Percentiles rank a stretch among this genome's conserved stretches.
phyloP scores from a whole-genome alignment of 192 early-diverging fungal species.

The Linderina pennispora region DNA sequence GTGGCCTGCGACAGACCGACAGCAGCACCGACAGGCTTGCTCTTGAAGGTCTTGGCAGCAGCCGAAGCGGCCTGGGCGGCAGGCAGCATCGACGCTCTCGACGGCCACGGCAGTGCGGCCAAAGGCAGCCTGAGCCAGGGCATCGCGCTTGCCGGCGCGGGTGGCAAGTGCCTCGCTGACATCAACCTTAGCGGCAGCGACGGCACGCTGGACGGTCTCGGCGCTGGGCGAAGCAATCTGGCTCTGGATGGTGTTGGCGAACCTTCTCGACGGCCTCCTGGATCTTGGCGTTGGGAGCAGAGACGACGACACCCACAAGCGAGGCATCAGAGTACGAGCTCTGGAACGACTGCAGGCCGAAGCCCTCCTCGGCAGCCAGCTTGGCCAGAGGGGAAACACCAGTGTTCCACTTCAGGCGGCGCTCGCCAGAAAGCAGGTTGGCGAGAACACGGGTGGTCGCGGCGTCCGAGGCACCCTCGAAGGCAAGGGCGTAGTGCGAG shows the following conservation, averaged over 20 bases:
- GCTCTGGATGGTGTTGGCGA: conserved; percentile 55
- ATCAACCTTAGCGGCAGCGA: conserved; percentile 38
- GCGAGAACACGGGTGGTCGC: conserved; percentile 60
- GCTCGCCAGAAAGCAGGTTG: conserved; percentile 55
- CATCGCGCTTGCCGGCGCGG: conserved; percentile 15
- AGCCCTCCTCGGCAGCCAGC: conserved; percentile 51
- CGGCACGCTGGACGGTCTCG: conserved; percentile 59
- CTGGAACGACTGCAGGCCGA: conserved; percentile 70
- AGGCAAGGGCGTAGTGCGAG: conserved; percentile 78
- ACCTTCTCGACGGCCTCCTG: conserved; percentile 57
- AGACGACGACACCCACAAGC: conserved; percentile 78
- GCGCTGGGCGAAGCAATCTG: conserved; percentile 44
- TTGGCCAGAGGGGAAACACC: conserved; percentile 61
- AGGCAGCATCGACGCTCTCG: conserved; percentile 18
- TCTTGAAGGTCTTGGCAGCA: conserved; percentile 19
- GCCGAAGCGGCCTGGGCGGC: conserved; percentile 8
- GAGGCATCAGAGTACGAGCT: conserved; percentile 86
- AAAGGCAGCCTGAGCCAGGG: conserved; percentile 14
- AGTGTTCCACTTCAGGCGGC: conserved; percentile 56
- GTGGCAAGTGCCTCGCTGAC: conserved; percentile 14
- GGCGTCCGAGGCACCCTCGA: conserved; percentile 69
- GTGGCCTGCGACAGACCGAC: conserved; percentile 37
- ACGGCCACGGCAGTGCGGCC: conserved; percentile 16
- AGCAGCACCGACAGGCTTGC: conserved; percentile 36
- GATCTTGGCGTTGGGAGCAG: conserved; percentile 50